Base-by-base conservation (phyloP, 306 rosid genomes). In the Quercus mongolica region DNA sequence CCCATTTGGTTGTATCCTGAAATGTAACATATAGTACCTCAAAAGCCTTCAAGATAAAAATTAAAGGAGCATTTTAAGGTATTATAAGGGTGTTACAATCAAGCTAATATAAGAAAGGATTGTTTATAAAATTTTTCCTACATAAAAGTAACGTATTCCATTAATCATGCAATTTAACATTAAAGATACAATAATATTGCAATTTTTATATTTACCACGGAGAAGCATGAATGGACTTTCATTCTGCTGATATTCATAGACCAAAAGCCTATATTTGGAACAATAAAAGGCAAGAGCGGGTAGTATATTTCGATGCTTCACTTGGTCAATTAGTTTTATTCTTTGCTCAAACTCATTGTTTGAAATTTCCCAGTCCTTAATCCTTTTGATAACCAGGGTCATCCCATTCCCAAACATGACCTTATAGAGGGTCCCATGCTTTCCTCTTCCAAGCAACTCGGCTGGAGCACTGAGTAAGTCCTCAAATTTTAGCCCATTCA, bases 391-490 rank as follows among this genome's bases (percentile, higher is more conserved):
- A 49, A 87, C 99, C 30, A 94, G 84, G 14, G 38, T 78, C 49
- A 71, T 74, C 20, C 94, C 90, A 76, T 85, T 86, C 21, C 84
- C 90, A 54, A 85, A 72, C 79, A 83, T 73, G 81, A 94, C 97
- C 83, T 92, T 94, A 76, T 92, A 92, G 33, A 94, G 91, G 78
- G 91, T 92, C 14, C 94, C 92, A 52, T 91, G 65, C 64, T 80
- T 85, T 57, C 99, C 99, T 83, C 95, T 88, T 0, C 97, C 97
- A 28, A 94, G 92, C 90, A 94, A 78, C 79, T 94, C 94, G 0
- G 97, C 97, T 54, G 97, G 94, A 20, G 99, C 97, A 76, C 76
- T 75, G n/a, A 94, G 78, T 85, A 94, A 83, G 38, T 94, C 97
- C 61, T 94, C 94, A 59, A 92, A 83, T 74, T 71, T 90, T 65